Evolutionary conservation across 345 rosid genomes (phyloP).

Genomic region (Arabis hirsuta): DNA sequence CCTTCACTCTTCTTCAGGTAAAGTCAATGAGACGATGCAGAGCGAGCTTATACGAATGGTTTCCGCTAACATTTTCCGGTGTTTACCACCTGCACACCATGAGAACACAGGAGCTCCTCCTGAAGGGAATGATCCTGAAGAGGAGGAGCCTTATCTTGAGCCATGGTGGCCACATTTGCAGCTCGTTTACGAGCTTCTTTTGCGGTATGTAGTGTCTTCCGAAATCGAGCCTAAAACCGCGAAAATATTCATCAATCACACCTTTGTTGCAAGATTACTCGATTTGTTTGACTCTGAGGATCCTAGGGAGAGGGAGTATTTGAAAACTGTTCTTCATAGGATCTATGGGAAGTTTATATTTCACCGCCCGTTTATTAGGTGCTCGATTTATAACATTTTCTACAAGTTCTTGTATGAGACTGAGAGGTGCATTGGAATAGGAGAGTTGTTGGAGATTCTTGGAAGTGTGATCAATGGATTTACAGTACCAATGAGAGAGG

Average conservation of each 20-base stretch:
- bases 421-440: constrained; percentile 53
- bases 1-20: constrained; percentile 44
- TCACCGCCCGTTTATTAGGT: constrained; percentile 62
- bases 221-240: constrained; percentile 55
- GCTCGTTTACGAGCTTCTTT: constrained; percentile 51
- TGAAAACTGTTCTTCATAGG: constrained; percentile 67
- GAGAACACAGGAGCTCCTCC: constrained; percentile 49
- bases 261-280: constrained; percentile 54
- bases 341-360: constrained; percentile 67
- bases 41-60: constrained; percentile 48
- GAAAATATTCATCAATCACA: constrained; percentile 57
- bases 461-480: constrained; percentile 55
- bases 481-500: constrained; percentile 57
- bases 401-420: constrained; percentile 51
- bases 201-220: constrained; percentile 49
- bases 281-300: constrained; percentile 68
- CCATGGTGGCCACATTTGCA: constrained; percentile 61
- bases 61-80: constrained; percentile 45
- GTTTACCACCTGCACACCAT: constrained; percentile 43
- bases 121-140: constrained; percentile 51
- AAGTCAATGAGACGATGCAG: constrained; percentile 50
- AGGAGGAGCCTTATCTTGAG: constrained; percentile 53
- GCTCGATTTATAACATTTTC: constrained; percentile 53
- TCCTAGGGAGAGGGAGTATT: constrained; percentile 66
- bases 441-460: constrained; percentile 54